Evolutionary conservation across 2,329 filamentous ascomycete genomes (phyloP), one percentile per base, ranked within the genome.

Genomic region (Scedosporium dehoogii): DNA sequence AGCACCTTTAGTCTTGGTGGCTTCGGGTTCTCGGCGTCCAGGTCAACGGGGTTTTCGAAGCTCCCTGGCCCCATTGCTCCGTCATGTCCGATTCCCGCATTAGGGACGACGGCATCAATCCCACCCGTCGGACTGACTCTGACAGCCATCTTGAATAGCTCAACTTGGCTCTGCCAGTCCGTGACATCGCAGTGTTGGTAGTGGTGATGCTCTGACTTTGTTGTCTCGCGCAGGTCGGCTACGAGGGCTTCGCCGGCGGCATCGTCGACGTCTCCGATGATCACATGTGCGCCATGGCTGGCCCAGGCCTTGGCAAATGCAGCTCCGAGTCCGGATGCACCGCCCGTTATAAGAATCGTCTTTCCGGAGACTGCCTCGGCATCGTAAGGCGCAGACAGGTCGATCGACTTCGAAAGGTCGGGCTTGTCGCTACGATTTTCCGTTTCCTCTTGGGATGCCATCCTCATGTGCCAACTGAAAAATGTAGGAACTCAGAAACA

Each of bases 121-220:
- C 79, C 79, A 16, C 79, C 78, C 59, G 81, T 76, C 0, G 79
- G 78, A 64, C 82, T 85, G 62, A 83, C 73, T 60, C 75, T 74
- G 44, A 78, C 74, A 3, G 85, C 85, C 61, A 79, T 72, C 55
- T 82, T 81, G 76, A 90, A 90, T 61, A 89, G 77, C 29, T 78
- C 74, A 56, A 85, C 81, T 69, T 89, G 86, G 5, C 81, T 83
- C 53, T 83, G 74, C 85, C 85, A 90, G 65, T 81, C 76, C 1
- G 83, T 84, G 9, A 90, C 86, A 72, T 90, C 82, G 75, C 84
- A 87, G 67, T 81, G 76, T 60, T 85, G 73, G 69, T 83, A 88
- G 68, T 58, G 38, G 18, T 58, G 56, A 41, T 58, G 56, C 21
- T 58, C 27, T 16, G 56, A 58, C 7, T 42, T 42, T 23, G 29